Evolutionary conservation across 768 basidiomycete genomes (phyloP).

Genomic region (Leccinum imitatum): DNA sequence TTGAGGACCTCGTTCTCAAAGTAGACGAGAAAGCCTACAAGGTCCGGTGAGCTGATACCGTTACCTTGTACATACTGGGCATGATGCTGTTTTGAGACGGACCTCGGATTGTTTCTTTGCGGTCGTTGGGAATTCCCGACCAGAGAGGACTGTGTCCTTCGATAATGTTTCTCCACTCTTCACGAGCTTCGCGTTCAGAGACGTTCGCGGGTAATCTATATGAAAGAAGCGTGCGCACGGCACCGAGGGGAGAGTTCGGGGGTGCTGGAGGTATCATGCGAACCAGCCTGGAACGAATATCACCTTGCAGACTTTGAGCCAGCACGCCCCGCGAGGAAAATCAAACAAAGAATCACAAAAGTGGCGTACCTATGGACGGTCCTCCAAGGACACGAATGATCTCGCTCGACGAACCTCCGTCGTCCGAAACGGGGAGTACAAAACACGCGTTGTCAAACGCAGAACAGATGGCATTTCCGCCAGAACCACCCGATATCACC

Average conservation of each 20-base stretch:
- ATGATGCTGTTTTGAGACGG: constrained; percentile 13
- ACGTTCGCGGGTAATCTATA: constrained; percentile 71
- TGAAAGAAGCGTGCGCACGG: constrained; percentile 74
- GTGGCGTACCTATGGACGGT: constrained; percentile 68
- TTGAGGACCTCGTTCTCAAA: constrained; percentile 88
- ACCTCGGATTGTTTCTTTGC: constrained; percentile 92
- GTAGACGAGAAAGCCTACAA: constrained; percentile 83
- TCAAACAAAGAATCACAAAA: constrained; percentile 13
- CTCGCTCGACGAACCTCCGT: constrained; percentile 94
- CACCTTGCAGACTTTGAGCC: constrained; percentile 47
- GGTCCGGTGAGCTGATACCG: constrained; percentile 1
- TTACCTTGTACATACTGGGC: neutral
- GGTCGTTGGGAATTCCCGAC: constrained; percentile 83
- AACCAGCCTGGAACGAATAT: constrained; percentile 85
- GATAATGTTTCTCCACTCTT: constrained; percentile 90
- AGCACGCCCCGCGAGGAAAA: constrained; percentile 8
- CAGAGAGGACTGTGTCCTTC: constrained; percentile 83
- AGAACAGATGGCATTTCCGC: constrained; percentile 86
- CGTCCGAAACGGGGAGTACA: constrained; percentile 91
- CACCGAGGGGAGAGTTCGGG: constrained; percentile 59
- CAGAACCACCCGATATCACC: constrained; percentile 91
- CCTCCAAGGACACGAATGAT: constrained; percentile 90
- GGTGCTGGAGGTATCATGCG: constrained; percentile 77
- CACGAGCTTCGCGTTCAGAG: constrained; percentile 75
- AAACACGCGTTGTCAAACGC: constrained; percentile 80